These are phyloP conservation scores for Athelia psychrophila DNA, from an alignment of 1,284 basidiomycete genomes.

Conservation along the genomic window DNA sequence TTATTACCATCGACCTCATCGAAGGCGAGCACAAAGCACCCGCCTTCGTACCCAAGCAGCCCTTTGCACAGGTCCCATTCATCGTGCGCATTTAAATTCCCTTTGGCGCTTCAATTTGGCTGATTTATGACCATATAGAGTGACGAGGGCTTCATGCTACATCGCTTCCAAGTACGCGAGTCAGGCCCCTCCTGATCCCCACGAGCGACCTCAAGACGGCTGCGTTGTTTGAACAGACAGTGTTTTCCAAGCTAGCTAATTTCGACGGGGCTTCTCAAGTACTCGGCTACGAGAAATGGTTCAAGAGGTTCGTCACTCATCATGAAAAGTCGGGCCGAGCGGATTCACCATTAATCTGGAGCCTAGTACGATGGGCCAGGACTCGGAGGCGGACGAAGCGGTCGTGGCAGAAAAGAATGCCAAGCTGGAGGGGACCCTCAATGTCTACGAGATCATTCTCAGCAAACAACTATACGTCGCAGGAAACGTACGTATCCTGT, in stretches of 20 bases:
- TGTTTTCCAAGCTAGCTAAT: slow-evolving; percentile 22
- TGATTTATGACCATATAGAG: slow-evolving; percentile 19
- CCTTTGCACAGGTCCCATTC: slow-evolving; percentile 69
- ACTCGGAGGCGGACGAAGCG: no score
- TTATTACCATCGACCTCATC: slow-evolving; percentile 38
- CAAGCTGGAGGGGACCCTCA: no score
- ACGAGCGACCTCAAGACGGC: slow-evolving; percentile 25
- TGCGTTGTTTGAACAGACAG: slow-evolving; percentile 30
- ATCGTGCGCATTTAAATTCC: slow-evolving; percentile 36
- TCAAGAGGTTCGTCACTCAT: no score
- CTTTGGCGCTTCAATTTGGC: not conserved
- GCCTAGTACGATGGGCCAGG: no score
- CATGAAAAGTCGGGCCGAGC: no score
- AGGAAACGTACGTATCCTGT: no score
- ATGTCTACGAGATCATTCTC: no score
- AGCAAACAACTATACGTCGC: no score
- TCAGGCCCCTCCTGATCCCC: slow-evolving; percentile 30
- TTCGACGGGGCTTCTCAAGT: slow-evolving; percentile 20
- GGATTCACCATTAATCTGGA: no score
- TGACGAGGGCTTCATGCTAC: slow-evolving; percentile 48
- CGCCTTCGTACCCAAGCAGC: slow-evolving; percentile 46
- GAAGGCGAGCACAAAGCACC: slow-evolving; percentile 46
- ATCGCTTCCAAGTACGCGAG: slow-evolving; percentile 40
- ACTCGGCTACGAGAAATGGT: slow-evolving; percentile 6
- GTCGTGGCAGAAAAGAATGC: no score